Evolutionary conservation across 345 rosid species (phyloP).

Genomic region (Zanthoxylum bungeanum): DNA sequence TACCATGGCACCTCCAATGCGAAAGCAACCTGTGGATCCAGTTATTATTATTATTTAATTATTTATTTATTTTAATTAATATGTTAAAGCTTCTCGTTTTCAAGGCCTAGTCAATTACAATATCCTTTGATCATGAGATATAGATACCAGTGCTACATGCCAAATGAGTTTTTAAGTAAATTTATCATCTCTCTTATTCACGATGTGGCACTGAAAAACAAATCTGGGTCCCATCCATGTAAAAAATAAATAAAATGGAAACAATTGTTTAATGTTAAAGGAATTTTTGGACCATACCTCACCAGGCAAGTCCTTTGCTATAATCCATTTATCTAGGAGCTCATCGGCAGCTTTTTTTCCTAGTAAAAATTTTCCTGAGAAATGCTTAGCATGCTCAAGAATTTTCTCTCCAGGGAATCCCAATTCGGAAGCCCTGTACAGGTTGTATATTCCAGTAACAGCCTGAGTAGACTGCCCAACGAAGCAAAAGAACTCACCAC

Average conservation of each 20-base stretch:
- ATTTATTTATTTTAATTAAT: neutral
- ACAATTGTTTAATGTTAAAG: neutral
- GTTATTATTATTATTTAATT: neutral
- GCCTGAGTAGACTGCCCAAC: conserved; percentile 89
- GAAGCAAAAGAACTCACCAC: conserved; percentile 68
- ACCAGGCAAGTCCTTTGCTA: conserved; percentile 85
- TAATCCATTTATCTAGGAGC: conserved; percentile 89
- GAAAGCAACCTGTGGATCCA: conserved; percentile 47
- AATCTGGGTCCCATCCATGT: neutral
- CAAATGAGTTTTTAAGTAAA: neutral
- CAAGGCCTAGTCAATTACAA: neutral
- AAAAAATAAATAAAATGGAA: neutral
- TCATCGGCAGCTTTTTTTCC: conserved; percentile 52
- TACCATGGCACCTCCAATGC: conserved; percentile 85
- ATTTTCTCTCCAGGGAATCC: conserved; percentile 66
- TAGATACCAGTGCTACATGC: neutral
- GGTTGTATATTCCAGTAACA: conserved; percentile 81
- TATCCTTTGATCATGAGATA: neutral
- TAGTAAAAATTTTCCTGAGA: conserved; percentile 44
- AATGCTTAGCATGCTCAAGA: conserved; percentile 60
- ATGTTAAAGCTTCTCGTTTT: neutral
- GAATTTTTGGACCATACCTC: conserved; percentile 47
- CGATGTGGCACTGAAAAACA: neutral
- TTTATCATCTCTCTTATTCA: neutral
- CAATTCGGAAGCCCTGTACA: conserved; percentile 80